phyloP scores from a whole-genome alignment of 164 flowering plant species.

The Nymphaea colorata region DNA sequence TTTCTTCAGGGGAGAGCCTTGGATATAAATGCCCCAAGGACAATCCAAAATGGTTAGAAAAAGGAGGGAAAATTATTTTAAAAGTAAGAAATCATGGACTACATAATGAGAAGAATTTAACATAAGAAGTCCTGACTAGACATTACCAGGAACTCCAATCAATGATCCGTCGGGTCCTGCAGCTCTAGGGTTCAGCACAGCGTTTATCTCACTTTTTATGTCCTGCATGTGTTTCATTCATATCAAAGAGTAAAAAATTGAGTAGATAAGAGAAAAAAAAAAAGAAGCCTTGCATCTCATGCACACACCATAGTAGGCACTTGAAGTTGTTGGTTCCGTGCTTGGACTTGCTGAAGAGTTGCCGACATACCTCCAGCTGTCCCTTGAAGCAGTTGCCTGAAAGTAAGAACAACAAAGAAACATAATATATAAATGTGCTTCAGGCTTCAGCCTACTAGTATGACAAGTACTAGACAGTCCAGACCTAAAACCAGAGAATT shows the following conservation, averaged over 20 bases:
- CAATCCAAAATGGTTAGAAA: too few relatives aligned
- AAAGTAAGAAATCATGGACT: background rate
- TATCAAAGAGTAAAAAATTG: background rate
- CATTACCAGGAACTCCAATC: conserved; percentile 66
- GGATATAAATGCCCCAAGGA: too few relatives aligned
- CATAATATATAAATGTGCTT: too few relatives aligned
- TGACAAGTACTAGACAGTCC: too few relatives aligned
- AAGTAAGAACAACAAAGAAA: background rate
- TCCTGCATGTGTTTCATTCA: conserved; percentile 32
- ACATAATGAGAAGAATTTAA: too few relatives aligned
- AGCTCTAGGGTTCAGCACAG: conserved; percentile 50
- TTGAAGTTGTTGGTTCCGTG: conserved; percentile 72
- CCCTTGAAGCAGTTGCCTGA: conserved; percentile 93
- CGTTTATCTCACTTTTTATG: conserved; percentile 51
- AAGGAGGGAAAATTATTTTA: too few relatives aligned
- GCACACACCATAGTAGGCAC: conserved; percentile 56
- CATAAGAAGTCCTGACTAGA: background rate
- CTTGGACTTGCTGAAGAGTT: conserved; percentile 71
- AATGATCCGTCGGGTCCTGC: conserved; percentile 68
- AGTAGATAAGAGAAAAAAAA: background rate
- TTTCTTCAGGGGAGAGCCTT: too few relatives aligned
- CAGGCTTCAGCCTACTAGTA: too few relatives aligned
- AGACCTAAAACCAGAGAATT: background rate
- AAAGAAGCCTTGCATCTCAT: background rate
- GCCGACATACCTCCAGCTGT: conserved; percentile 66